Evolutionary conservation across 192 early-diverging fungal species (phyloP).

Genomic region (Gigaspora rosea): DNA sequence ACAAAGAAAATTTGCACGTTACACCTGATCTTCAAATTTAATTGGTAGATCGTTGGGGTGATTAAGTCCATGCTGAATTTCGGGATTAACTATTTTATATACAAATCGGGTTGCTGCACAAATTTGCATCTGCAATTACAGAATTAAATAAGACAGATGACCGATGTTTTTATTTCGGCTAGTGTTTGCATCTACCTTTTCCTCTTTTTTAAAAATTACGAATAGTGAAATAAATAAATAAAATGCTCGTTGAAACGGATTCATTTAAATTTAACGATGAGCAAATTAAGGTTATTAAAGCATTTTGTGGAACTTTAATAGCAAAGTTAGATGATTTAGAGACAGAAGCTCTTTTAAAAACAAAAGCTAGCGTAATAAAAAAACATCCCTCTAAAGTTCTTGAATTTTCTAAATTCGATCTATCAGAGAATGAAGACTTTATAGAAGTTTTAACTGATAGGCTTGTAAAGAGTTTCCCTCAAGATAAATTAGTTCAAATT

Average conservation of each 20-base stretch:
- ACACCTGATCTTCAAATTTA: too few species aligned
- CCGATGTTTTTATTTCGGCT: too few species aligned
- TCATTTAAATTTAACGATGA: slow-evolving; percentile 8
- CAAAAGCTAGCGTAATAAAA: background rate
- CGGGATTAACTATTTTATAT: too few species aligned
- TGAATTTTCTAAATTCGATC: slow-evolving; percentile 19
- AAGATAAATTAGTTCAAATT: slow-evolving; percentile 29
- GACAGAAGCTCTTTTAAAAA: background rate
- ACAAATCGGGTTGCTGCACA: too few species aligned
- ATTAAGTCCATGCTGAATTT: too few species aligned
- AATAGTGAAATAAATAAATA: background rate
- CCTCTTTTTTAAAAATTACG: too few species aligned
- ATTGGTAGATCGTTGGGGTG: too few species aligned
- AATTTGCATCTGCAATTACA: too few species aligned
- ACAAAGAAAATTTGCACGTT: too few species aligned
- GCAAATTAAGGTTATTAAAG: background rate
- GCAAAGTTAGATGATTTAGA: slow-evolving; percentile 1
- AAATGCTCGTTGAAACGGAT: background rate
- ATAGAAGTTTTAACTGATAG: background rate
- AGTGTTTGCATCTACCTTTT: too few species aligned
- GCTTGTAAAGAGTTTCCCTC: slow-evolving; percentile 1
- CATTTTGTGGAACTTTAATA: slow-evolving; percentile 4
- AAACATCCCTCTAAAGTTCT: background rate
- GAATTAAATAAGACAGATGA: too few species aligned
- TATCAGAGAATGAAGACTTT: background rate